Evolutionary conservation across 1,139 yeast genomes (phyloP).

Genomic region (Yamadazyma sp.): DNA sequence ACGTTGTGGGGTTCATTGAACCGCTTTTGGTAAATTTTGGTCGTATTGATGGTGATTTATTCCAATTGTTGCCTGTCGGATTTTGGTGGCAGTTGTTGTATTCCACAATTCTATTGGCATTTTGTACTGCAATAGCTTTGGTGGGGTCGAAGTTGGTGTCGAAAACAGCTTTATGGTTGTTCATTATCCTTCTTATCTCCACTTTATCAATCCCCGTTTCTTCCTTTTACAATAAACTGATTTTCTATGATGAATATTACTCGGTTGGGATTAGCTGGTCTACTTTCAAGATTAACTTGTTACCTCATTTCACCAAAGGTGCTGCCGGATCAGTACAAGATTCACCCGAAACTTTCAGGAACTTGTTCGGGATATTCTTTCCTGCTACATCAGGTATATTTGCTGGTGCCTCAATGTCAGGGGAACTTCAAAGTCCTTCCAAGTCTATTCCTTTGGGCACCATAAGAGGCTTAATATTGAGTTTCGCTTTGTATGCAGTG

Average conservation of each 20-base stretch:
- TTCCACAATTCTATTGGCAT: conserved; percentile 62
- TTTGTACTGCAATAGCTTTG: conserved; percentile 76
- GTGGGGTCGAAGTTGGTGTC: conserved; percentile 85
- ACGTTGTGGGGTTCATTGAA: conserved; percentile 78
- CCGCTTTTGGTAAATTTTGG: conserved; percentile 72
- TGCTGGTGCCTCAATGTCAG: conserved; percentile 99
- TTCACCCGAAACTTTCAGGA: conserved; percentile 69
- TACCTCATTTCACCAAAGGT: conserved; percentile 80
- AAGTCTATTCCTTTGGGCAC: conserved; percentile 90
- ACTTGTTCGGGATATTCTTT: conserved; percentile 90
- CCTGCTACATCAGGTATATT: conserved; percentile 98
- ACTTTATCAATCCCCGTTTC: conserved; percentile 85
- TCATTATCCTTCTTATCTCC: conserved; percentile 65
- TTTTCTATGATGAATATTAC: conserved; percentile 42
- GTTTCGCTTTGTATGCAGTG: conserved; percentile 69
- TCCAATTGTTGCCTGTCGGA: conserved; percentile 51
- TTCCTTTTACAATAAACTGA: conserved; percentile 60
- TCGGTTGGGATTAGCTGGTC: conserved; percentile 76
- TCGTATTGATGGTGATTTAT: conserved; percentile 53
- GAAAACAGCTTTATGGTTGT: conserved; percentile 75
- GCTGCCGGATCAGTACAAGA: conserved; percentile 86
- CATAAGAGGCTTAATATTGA: conserved; percentile 70
- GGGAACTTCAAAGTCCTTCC: conserved; percentile 85
- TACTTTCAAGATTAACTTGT: conserved; percentile 63
- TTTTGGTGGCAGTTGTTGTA: conserved; percentile 59